These are phyloP conservation scores for Colletotrichum sp. DNA, from an alignment of 2,329 filamentous ascomycete genomes.

Conservation along the genomic window DNA sequence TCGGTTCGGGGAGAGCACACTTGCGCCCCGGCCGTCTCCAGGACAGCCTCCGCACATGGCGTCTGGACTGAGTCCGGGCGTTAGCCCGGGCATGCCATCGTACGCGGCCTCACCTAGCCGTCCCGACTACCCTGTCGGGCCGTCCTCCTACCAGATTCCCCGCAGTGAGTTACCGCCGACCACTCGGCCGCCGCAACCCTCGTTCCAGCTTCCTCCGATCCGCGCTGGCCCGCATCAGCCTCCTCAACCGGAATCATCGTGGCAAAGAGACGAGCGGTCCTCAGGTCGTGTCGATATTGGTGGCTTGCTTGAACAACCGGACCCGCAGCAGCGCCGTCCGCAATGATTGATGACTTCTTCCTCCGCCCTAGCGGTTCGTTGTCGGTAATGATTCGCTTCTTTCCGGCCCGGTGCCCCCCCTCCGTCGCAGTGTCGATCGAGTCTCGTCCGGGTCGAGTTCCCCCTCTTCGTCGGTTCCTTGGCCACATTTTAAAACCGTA, in stretches of 20 bases:
- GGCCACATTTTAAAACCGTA: neutral
- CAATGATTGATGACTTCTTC: conserved; percentile 24
- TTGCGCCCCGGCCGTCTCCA: conserved; percentile 31
- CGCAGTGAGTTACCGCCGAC: conserved; percentile 52
- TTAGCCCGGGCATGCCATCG: conserved; percentile 45
- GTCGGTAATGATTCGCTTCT: conserved; percentile 17
- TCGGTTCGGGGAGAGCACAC: conserved; percentile 39
- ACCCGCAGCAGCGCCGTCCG: conserved; percentile 33
- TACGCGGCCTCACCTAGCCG: conserved; percentile 51
- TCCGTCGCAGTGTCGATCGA: conserved; percentile 4
- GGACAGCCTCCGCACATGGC: conserved; percentile 35
- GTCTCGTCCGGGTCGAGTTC: neutral
- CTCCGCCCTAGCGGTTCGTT: conserved; percentile 6
- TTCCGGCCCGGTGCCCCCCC: neutral
- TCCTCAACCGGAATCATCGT: conserved; percentile 28
- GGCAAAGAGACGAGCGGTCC: conserved; percentile 53
- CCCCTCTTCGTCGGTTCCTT: neutral
- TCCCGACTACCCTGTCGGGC: conserved; percentile 46
- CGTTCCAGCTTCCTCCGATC: conserved; percentile 55
- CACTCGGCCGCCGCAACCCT: conserved; percentile 32
- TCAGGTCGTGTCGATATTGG: conserved; percentile 63
- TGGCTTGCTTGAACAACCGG: conserved; percentile 64
- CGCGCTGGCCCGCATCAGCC: conserved; percentile 38
- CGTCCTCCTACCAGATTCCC: conserved; percentile 56
- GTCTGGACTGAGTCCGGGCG: conserved; percentile 43